These are phyloP conservation scores for Pichia sp. DNA, from an alignment of 1,139 yeast genomes.

Conservation along the genomic window DNA sequence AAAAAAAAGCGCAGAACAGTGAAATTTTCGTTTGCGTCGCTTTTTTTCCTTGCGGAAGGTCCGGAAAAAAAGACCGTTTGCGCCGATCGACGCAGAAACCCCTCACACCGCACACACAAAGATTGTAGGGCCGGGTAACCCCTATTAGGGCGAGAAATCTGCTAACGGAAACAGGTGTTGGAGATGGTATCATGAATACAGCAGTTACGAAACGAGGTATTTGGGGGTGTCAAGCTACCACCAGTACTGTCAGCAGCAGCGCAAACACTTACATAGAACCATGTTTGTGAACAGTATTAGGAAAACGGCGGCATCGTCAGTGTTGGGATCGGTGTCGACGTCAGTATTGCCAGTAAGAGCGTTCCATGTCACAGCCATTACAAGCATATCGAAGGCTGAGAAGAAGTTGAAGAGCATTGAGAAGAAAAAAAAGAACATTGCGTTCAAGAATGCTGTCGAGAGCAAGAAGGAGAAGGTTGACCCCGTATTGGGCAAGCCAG, in stretches of 20 bases:
- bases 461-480: conserved; percentile 41
- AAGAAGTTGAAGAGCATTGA: conserved; percentile 20
- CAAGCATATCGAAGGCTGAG: conserved; percentile 16
- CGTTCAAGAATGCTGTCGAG: conserved; percentile 25
- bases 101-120: not conserved
- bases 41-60: not conserved
- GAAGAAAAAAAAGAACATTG: conserved; percentile 32
- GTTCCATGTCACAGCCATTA: conserved; percentile 10
- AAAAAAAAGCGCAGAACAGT: not conserved
- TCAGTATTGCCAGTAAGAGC: not conserved
- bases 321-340: not conserved
- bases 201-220: not conserved
- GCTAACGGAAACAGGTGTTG: not conserved
- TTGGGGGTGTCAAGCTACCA: no score
- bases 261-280: not conserved
- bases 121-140: not conserved
- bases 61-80: not conserved
- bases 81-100: not conserved
- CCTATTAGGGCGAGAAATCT: no score
- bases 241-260: no score
- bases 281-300: conserved; percentile 5
- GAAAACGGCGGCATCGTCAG: not conserved
- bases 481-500: conserved; percentile 75
- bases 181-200: not conserved
- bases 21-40: conserved; percentile 12